Base-by-base conservation (phyloP, 2,329 filamentous ascomycete genomes). In the Xylariaceae sp. region DNA sequence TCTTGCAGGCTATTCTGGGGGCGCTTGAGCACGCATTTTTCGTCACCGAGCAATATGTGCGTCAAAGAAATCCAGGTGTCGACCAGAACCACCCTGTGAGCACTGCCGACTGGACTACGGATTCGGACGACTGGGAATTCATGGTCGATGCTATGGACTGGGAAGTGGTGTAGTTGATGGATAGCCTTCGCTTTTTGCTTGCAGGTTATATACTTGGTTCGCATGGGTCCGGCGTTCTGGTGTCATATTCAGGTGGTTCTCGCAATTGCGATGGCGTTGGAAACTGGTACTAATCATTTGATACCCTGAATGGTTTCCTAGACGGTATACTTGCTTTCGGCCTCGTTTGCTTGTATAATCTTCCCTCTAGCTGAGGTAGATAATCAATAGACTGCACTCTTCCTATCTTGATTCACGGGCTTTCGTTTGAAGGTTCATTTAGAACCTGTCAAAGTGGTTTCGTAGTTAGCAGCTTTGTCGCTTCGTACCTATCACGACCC, bases 111-210 rank as follows among this genome's bases (percentile, higher is more conserved):
- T 64, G 66, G 60, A 47, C 52, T 39, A 61, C 65, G 1, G 69
- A 75, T 14, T 76, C 79, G 53, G 74, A 76, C 7, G 77, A 80
- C 56, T 86, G 82, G 81, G 78, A 76, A 23, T 85, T 84, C 55
- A 84, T 86, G 71, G 78, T 82, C 2, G 83, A 85, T 60, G 82
- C 81, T 1, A 86, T 85, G 82, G 82, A 85, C 56, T 84, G 82
- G 82, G 79, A 84, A 66, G 75, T 74, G 6, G 71, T 71, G 41
- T 73, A 66, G 40, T 34, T 7, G 40, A n/a, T 14, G 17, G 14
- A 37, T 3, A 43, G 11, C 19, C 31, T 41, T 33, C 8, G 17
- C 28, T 21, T 24, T 31, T 28, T 24, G 2, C 12, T 6, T 46
- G n/a, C 21, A 17, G 56, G 8, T 36, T 37, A 21, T 4, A 11